Evolutionary conservation across 495 filamentous ascomycete species (phyloP), one percentile per base, ranked within the genome.

Genomic region (Chaetomium fimeti): DNA sequence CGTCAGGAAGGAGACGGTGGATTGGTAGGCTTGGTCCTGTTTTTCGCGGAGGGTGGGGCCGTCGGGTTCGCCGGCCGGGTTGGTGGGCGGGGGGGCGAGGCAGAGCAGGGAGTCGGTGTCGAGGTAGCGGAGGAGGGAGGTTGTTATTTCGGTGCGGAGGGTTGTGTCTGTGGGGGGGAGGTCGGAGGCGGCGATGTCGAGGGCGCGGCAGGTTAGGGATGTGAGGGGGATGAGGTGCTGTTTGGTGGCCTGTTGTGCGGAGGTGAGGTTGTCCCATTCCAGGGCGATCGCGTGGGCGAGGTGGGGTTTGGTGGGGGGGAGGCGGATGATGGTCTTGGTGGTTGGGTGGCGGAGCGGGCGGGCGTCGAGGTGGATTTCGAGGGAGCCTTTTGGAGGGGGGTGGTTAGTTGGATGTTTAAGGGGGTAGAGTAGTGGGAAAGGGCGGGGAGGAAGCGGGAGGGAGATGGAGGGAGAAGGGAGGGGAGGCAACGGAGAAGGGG

Each of bases 21-120:
- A 83, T 62, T 82, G 72, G 5, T 91, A 87, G 3, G 84, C 79
- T 43, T 81, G 77, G 57, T 84, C 78, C 77, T 98, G 94, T n/a
- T 13, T 42, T 15, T 5, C 38, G 52, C 25, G 25, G 11, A 12
- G 22, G 25, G 43, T 2, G 2, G 51, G n/a, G 25, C n/a, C 40
- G 40, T 24, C 72, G 58, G 82, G 71, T 7, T 76, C 67, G 13
- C 77, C 71, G 43, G 16, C 9, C 45, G 40, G 40, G 8, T 24
- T 3, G 1, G 45, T 6, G 45, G 79, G 75, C 22, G 78, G 75
- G 67, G 89, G 89, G 24, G 90, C 91, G 88, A 90, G 93, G 80
- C 94, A 98, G 12, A 98, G 84, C n/a, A 97, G 77, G 0, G 91
- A 93, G 75, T 98, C 94, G 0, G 94, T 98, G 61, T 92, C 86